Evolutionary conservation across 345 rosid genomes (phyloP).

Genomic region (Arabis hirsuta): DNA sequence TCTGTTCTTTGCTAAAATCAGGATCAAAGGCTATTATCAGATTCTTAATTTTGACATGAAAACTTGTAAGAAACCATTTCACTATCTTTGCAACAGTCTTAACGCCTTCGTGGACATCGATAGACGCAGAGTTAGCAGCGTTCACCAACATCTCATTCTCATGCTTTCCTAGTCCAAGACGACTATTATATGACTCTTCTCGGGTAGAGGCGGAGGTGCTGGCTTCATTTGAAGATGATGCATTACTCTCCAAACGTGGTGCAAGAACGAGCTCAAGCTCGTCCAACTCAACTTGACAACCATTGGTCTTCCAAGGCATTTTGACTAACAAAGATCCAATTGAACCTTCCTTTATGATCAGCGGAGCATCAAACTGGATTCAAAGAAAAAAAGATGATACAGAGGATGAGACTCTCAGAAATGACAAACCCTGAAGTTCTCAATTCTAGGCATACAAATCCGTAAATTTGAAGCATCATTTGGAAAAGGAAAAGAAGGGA

Average conservation of each 20-base stretch:
- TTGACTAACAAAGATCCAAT: constrained; percentile 76
- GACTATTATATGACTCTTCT: constrained; percentile 43
- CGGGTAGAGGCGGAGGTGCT: constrained; percentile 43
- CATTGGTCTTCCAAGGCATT: constrained; percentile 85
- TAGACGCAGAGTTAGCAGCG: constrained; percentile 47
- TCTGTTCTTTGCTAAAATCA: constrained; percentile 43
- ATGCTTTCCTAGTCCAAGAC: constrained; percentile 44
- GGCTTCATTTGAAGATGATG: constrained; percentile 38
- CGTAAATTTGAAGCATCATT: background rate
- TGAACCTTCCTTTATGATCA: constrained; percentile 88
- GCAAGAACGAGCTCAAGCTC: constrained; percentile 88
- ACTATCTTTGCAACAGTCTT: constrained; percentile 96
- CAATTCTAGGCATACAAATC: background rate
- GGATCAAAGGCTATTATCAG: constrained; percentile 86
- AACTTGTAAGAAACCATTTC: constrained; percentile 85
- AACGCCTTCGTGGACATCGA: constrained; percentile 94
- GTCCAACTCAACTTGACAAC: constrained; percentile 85
- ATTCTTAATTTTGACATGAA: constrained; percentile 69
- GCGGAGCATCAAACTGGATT: constrained; percentile 66
- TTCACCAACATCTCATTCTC: constrained; percentile 48
- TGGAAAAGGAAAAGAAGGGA: background rate
- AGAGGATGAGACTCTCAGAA: constrained; percentile 7
- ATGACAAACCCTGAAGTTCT: background rate
- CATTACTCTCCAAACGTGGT: constrained; percentile 47
- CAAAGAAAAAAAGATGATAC: background rate